Evolutionary conservation across 1,284 basidiomycete genomes (phyloP).

Genomic region (Melampsora americana): DNA sequence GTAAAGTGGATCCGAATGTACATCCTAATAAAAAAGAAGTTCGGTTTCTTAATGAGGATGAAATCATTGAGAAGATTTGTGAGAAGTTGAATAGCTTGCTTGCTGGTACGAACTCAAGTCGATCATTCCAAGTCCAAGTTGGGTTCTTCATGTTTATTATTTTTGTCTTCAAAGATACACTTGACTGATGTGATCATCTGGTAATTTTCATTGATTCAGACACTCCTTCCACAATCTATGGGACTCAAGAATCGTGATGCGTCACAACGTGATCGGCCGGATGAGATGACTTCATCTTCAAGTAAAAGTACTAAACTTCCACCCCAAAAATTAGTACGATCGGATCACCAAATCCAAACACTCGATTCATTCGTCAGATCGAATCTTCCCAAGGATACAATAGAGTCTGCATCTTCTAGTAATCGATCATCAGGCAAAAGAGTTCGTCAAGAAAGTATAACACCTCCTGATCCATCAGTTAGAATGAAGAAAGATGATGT

Average conservation of each 20-base stretch:
- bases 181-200: background rate
- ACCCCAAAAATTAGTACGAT: slow-evolving; percentile 88
- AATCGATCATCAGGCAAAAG: background rate
- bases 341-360: slow-evolving; percentile 79
- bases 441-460: background rate
- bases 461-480: background rate
- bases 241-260: background rate
- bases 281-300: background rate
- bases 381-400: slow-evolving; percentile 19
- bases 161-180: background rate
- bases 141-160: slow-evolving; percentile 26
- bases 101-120: slow-evolving; percentile 64
- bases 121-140: slow-evolving; percentile 80
- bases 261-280: slow-evolving; percentile 18
- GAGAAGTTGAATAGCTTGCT: slow-evolving; percentile 67
- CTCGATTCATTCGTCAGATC: slow-evolving; percentile 82
- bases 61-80: slow-evolving; percentile 76
- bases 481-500: background rate
- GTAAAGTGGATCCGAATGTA: slow-evolving; percentile 92
- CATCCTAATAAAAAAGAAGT: slow-evolving; percentile 94
- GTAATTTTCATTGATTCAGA: slow-evolving; percentile 48
- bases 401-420: background rate
- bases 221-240: slow-evolving; percentile 52
- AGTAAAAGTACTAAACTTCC: slow-evolving; percentile 54
- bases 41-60: slow-evolving; percentile 89